Evolutionary conservation across 768 basidiomycete genomes (phyloP).

Genomic region (Mrakia gelida): DNA sequence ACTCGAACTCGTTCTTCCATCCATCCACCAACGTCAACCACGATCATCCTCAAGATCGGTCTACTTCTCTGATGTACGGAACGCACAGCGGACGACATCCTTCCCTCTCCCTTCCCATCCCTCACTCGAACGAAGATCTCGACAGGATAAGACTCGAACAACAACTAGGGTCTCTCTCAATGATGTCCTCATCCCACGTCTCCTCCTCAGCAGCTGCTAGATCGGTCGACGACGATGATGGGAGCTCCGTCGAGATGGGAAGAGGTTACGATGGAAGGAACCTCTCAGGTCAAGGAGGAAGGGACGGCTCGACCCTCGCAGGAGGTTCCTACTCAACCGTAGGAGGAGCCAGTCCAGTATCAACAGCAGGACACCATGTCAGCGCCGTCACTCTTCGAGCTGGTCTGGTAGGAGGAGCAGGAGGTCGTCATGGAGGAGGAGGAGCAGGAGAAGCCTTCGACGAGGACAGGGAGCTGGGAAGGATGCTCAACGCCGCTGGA

Average conservation of each 20-base stretch:
- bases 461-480: conserved; percentile 29
- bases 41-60: background rate
- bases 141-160: conserved; percentile 26
- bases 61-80: background rate
- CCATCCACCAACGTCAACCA: conserved; percentile 6
- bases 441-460: conserved; percentile 30
- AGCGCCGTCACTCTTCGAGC: conserved; percentile 80
- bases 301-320: background rate
- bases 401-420: conserved; percentile 57
- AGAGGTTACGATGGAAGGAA: conserved; percentile 18
- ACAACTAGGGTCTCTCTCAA: conserved; percentile 19
- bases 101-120: conserved; percentile 24
- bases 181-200: conserved; percentile 31
- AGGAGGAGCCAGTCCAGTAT: conserved; percentile 46
- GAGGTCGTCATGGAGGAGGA: conserved; percentile 49
- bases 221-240: conserved; percentile 23
- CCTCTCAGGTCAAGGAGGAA: conserved; percentile 9
- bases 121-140: conserved; percentile 31
- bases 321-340: conserved; percentile 13
- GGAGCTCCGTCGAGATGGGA: conserved; percentile 28
- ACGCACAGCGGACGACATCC: background rate
- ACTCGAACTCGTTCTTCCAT: conserved; percentile 15
- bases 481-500: conserved; percentile 19
- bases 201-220: conserved; percentile 18
- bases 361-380: conserved; percentile 84